Percentiles rank a stretch among this genome's conserved stretches.
Evolutionary conservation across 805 yeast genomes (phyloP).

Genomic region (Candida sithepensis): DNA sequence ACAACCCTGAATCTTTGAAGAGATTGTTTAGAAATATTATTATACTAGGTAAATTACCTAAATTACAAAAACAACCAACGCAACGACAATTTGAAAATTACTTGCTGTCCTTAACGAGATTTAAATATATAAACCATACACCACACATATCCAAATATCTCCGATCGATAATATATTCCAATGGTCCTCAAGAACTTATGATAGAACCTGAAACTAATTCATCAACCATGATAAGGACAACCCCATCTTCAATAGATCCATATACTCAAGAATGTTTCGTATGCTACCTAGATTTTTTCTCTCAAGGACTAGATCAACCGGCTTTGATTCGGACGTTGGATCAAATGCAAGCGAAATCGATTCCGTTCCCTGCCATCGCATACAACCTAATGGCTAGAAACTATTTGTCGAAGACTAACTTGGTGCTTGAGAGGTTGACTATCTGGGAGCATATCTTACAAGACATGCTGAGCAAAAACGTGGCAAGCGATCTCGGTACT

Average conservation of each 20-base stretch:
- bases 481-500: slow-evolving; percentile 19
- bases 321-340: neutral
- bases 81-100: neutral
- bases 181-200: neutral
- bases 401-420: slow-evolving; percentile 9
- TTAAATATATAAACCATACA: neutral
- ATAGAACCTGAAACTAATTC: neutral
- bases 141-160: neutral
- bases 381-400: slow-evolving; percentile 17
- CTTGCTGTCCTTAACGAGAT: neutral
- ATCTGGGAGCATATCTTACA: slow-evolving; percentile 15
- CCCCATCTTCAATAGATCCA: neutral
- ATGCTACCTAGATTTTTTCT: neutral
- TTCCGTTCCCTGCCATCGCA: neutral
- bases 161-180: neutral
- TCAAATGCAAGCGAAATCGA: slow-evolving; percentile 22
- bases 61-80: neutral
- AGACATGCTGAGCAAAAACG: slow-evolving; percentile 9
- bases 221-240: neutral
- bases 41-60: neutral
- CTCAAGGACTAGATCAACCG: neutral
- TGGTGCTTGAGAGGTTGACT: slow-evolving; percentile 12
- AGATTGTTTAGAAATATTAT: neutral
- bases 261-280: neutral
- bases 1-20: neutral